Conservation (phyloP, 768 basidiomycete species). For the Leucosporidium creatinivorum region DNA sequence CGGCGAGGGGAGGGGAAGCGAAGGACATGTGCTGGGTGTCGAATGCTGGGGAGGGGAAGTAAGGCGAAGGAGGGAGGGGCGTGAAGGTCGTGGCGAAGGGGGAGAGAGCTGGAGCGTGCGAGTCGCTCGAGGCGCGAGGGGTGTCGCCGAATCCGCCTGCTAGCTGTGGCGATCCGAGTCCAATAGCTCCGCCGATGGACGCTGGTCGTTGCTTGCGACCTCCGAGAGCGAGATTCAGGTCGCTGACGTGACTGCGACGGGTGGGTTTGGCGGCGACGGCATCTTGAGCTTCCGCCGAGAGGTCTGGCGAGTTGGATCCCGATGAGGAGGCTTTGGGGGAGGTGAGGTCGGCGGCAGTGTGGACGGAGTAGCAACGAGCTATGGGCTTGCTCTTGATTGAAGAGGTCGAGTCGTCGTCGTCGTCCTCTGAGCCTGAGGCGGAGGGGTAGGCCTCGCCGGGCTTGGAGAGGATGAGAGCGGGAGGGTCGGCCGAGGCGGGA, state of each 20-base stretch:
- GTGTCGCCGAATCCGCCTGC: not conserved
- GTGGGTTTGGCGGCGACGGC: not conserved
- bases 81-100: conserved; percentile 5
- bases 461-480: conserved; percentile 1
- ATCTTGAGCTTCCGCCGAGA: not conserved
- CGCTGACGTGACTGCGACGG: not conserved
- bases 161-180: too few species aligned
- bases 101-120: not conserved
- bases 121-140: not conserved
- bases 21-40: not conserved
- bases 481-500: not conserved
- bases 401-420: not conserved
- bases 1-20: not conserved
- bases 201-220: not conserved
- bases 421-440: not conserved
- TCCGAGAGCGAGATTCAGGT: not conserved
- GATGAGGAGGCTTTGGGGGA: not conserved
- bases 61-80: not conserved
- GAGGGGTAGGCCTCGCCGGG: conserved; percentile 3
- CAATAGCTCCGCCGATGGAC: not conserved
- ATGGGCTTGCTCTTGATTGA: not conserved
- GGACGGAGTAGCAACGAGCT: not conserved
- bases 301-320: not conserved
- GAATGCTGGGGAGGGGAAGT: not conserved
- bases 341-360: not conserved